Base-by-base conservation (phyloP, 2,329 filamentous ascomycete species). In the Beauveria asiatica region DNA sequence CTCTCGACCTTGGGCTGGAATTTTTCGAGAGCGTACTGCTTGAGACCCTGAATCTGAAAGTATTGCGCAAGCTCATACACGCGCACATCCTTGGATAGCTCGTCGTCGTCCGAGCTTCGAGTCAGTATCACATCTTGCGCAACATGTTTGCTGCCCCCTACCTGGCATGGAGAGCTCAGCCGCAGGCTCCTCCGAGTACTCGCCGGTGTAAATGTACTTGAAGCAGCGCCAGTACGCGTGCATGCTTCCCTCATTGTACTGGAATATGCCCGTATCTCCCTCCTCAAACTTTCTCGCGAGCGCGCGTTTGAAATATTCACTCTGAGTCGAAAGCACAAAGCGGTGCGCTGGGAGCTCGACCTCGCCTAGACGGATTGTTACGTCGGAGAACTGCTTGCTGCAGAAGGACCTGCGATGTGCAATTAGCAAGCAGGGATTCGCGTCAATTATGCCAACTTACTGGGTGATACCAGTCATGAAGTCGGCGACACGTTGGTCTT, bases 191-290 rank as follows among this genome's bases (percentile, higher is more conserved):
- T 61, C 49, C 0, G 30, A 44, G 49, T 62, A 61, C 9, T 45
- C 13, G 16, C 61, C 61, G 1, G 61, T 62, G n/a, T 64, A 64
- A 4, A 62, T 61, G 50, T 61, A 64, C 45, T 56, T 17, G 21
- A 64, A 57, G 9, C 49, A 27, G 16, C 61, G 57, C 61, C 61
- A 64, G 46, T 64, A 44, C 3, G 61, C 62, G 17, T 62, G 61
- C 58, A 62, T 57, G 48, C 57, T 61, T 16, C 54, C 61, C 2
- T 59, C 44, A 3, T 13, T 41, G 25, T 39, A 62, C 10, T 50
- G 16, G 8, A 62, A 61, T 13, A 17, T 17, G 13, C 41, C 10
- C 1, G 41, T 46, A 10, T 21, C 2, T 3, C 17, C 41, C 6
- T 55, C 25, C 5, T 16, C 11, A 7, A 55, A 23, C 5, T 37